phyloP scores from a whole-genome alignment of 2,329 filamentous ascomycete species.

The Aspergillus piperis region DNA sequence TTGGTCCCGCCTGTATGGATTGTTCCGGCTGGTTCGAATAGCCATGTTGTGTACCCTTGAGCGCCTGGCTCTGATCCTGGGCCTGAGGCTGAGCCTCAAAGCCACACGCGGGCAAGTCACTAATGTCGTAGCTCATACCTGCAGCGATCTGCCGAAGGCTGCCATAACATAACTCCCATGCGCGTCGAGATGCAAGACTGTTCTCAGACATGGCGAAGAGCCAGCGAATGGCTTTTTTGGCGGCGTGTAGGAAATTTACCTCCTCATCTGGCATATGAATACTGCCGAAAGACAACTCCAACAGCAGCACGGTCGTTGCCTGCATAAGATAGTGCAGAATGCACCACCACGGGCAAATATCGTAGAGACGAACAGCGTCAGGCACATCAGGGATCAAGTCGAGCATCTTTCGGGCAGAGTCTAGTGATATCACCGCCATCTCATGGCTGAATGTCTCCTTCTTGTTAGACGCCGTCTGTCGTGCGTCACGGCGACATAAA shows the following conservation, averaged over 20 bases:
- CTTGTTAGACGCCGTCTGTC: conserved; percentile 24
- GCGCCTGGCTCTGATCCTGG: not conserved
- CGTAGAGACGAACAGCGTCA: conserved; percentile 43
- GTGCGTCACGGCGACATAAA: conserved; percentile 47
- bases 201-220: conserved; percentile 44
- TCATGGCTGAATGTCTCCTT: conserved; percentile 40
- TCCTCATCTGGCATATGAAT: conserved; percentile 48
- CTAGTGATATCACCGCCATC: conserved; percentile 42
- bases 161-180: conserved; percentile 45
- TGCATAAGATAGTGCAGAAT: conserved; percentile 50
- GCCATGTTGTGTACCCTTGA: conserved; percentile 16
- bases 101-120: conserved; percentile 34
- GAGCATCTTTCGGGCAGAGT: conserved; percentile 42
- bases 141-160: conserved; percentile 36
- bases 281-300: conserved; percentile 48
- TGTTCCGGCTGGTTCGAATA: not conserved
- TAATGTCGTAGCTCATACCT: conserved; percentile 39
- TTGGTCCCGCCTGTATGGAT: not conserved
- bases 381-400: conserved; percentile 46
- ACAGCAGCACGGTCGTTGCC: conserved; percentile 45
- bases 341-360: conserved; percentile 48
- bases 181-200: conserved; percentile 42
- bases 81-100: conserved; percentile 16
- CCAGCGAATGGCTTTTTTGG: conserved; percentile 48
- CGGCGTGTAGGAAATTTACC: conserved; percentile 33